These are phyloP conservation scores for Exophiala lecanii-corni DNA, from an alignment of 2,329 filamentous ascomycete genomes.

Conservation along the genomic window DNA sequence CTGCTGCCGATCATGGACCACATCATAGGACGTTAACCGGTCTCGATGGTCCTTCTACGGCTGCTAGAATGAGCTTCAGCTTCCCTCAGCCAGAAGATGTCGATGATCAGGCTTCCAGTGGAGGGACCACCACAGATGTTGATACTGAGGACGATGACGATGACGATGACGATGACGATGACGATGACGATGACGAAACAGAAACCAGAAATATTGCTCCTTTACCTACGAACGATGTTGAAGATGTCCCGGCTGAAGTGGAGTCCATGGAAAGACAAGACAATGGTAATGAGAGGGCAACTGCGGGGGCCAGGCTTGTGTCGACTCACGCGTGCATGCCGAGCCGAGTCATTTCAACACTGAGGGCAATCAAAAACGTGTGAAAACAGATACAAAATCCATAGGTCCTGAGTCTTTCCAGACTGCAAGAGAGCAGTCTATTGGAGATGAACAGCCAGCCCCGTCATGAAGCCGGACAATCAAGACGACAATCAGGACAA, in stretches of 20 bases:
- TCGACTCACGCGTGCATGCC: too few relatives aligned
- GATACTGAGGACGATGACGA: conserved; percentile 13
- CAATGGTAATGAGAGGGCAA: not conserved
- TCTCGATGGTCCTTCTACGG: conserved; percentile 29
- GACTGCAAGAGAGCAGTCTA: not conserved
- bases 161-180: conserved; percentile 12
- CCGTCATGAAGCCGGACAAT: not conserved
- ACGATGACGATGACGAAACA: conserved; percentile 9
- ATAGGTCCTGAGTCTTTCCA: not conserved
- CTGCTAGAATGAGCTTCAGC: conserved; percentile 28
- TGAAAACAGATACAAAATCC: not conserved
- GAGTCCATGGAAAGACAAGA: not conserved
- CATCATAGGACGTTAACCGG: conserved; percentile 35
- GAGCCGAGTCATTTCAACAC: not conserved
- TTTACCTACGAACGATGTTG: conserved; percentile 20
- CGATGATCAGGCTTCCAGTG: conserved; percentile 19
- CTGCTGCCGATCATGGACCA: conserved; percentile 41
- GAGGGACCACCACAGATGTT: conserved; percentile 3
- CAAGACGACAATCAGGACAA: not conserved
- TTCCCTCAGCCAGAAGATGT: conserved; percentile 35
- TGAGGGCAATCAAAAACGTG: not conserved
- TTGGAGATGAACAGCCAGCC: too few relatives aligned
- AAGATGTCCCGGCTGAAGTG: conserved; percentile 8
- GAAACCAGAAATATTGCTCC: conserved; percentile 22
- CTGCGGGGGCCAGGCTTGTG: too few relatives aligned